Evolutionary conservation across 2,329 filamentous ascomycete species (phyloP).

Genomic region (Colletotrichum spinosum): DNA sequence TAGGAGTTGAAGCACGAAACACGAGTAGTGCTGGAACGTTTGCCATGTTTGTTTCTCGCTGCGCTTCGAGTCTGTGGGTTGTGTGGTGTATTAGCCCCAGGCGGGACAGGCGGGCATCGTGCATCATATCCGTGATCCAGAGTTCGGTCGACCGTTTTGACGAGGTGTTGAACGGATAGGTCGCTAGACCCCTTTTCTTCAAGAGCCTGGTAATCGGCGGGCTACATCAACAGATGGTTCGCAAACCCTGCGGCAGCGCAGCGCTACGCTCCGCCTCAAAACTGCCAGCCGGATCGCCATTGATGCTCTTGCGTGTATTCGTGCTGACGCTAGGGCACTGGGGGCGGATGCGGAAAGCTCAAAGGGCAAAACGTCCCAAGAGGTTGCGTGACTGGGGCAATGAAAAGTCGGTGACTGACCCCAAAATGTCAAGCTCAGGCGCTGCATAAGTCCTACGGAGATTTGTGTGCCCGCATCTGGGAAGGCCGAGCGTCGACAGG

Average conservation of each 20-base stretch:
- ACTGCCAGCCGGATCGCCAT: too few species aligned
- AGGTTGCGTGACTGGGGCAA: not conserved
- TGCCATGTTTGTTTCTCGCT: not conserved
- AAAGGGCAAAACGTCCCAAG: slow-evolving; percentile 16
- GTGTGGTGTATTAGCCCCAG: not conserved
- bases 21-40: not conserved
- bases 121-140: slow-evolving; percentile 20
- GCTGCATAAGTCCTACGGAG: too few species aligned
- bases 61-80: slow-evolving; percentile 21
- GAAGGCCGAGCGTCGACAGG: slow-evolving; percentile 9
- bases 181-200: not conserved
- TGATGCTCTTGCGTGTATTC: too few species aligned
- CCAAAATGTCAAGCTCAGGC: too few species aligned
- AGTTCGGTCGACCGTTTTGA: slow-evolving; percentile 33
- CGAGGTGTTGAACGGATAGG: not conserved
- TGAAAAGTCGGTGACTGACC: too few species aligned
- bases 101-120: slow-evolving; percentile 14
- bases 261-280: too few species aligned
- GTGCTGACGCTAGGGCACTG: too few species aligned
- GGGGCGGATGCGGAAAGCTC: too few species aligned
- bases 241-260: not conserved
- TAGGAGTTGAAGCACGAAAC: too few species aligned
- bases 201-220: not conserved
- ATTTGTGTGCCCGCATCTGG: too few species aligned
- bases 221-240: not conserved